These are phyloP conservation scores for Rubus idaeus DNA, from an alignment of 306 rosid genomes.

Conservation along the genomic window DNA sequence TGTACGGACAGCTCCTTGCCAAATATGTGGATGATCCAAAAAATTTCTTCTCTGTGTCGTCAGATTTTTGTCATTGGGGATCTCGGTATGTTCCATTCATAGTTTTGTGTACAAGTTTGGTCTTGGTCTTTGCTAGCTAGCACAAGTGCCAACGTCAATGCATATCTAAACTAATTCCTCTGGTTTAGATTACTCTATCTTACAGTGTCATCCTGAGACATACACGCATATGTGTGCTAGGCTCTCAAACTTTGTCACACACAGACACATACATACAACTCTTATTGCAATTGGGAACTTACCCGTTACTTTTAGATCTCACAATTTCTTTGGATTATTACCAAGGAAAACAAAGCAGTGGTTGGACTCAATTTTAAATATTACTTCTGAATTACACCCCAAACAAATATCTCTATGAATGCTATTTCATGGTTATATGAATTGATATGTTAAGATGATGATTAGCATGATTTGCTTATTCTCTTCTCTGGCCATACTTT, in stretches of 20 bases:
- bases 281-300: background rate
- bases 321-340: background rate
- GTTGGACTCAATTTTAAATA: background rate
- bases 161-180: background rate
- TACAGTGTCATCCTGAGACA: background rate
- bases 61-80: conserved; percentile 99
- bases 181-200: background rate
- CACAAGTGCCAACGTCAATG: background rate
- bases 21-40: conserved; percentile 80
- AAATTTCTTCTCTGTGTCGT: conserved; percentile 79
- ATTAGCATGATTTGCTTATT: conserved; percentile 7
- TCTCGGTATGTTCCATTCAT: conserved; percentile 55
- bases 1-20: conserved; percentile 76
- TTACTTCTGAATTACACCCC: background rate
- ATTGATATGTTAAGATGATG: background rate
- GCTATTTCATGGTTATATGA: background rate
- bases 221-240: background rate
- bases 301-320: background rate
- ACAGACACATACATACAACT: background rate
- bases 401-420: background rate
- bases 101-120: background rate
- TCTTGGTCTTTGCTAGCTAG: conserved; percentile 1
- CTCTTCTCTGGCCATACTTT: conserved; percentile 11
- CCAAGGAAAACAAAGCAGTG: background rate
- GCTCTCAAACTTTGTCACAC: background rate